Conservation (phyloP, 2,329 filamentous ascomycete species). For the Neonectria neomacrospora region DNA sequence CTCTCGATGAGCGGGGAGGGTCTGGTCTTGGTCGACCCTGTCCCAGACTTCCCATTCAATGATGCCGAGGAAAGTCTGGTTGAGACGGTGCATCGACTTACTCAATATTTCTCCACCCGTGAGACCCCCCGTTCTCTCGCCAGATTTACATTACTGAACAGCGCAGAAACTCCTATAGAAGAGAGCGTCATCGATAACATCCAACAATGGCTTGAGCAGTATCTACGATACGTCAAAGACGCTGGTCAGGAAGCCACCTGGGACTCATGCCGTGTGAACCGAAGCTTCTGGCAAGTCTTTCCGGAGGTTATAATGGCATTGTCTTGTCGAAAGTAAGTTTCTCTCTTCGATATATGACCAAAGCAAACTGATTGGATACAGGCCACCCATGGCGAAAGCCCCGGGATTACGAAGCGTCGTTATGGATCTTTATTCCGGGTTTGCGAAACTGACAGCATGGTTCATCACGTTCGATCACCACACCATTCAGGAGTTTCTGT, state of each 20-base stretch:
- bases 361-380: slow-evolving; percentile 28
- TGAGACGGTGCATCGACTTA: slow-evolving; percentile 50
- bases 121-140: slow-evolving; percentile 19
- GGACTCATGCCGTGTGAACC: slow-evolving; percentile 58
- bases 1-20: slow-evolving; percentile 39
- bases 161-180: slow-evolving; percentile 55
- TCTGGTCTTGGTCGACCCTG: slow-evolving; percentile 52
- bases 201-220: slow-evolving; percentile 62
- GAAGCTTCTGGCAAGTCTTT: slow-evolving; percentile 63
- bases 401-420: slow-evolving; percentile 46
- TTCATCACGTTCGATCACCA: slow-evolving; percentile 62
- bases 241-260: slow-evolving; percentile 50
- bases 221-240: slow-evolving; percentile 54
- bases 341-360: neutral
- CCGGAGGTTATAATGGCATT: slow-evolving; percentile 59
- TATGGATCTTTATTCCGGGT: slow-evolving; percentile 52
- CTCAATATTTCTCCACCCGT: slow-evolving; percentile 52
- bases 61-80: slow-evolving; percentile 46
- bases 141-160: slow-evolving; percentile 39
- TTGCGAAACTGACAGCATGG: slow-evolving; percentile 62
- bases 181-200: slow-evolving; percentile 58
- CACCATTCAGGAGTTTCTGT: slow-evolving; percentile 33
- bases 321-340: slow-evolving; percentile 54
- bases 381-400: slow-evolving; percentile 41
- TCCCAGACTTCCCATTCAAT: slow-evolving; percentile 59